Evolutionary conservation across 2,329 filamentous ascomycete species (phyloP).

Genomic region (Akanthomyces uredinophilus): DNA sequence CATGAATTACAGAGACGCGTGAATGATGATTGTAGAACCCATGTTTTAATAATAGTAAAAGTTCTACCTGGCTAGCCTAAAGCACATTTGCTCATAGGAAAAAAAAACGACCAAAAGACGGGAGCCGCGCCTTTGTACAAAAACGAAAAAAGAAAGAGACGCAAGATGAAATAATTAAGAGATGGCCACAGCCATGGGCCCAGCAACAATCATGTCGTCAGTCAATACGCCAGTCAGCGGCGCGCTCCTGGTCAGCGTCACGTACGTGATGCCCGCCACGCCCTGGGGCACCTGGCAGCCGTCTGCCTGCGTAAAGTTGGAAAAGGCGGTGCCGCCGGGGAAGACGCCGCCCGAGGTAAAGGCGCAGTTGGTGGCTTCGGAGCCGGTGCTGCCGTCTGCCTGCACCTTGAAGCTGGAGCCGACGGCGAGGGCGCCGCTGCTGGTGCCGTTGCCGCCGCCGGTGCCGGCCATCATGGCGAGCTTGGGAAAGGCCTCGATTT

Average conservation of each 20-base stretch:
- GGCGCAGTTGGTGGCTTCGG: slow-evolving; percentile 56
- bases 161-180: slow-evolving; percentile 30
- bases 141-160: neutral
- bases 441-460: neutral
- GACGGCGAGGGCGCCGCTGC: slow-evolving; percentile 38
- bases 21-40: neutral
- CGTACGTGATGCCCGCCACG: slow-evolving; percentile 60
- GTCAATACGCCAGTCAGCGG: slow-evolving; percentile 48
- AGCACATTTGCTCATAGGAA: neutral
- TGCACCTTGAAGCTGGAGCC: slow-evolving; percentile 2
- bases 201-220: slow-evolving; percentile 62
- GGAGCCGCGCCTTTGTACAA: neutral
- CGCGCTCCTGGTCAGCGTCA: slow-evolving; percentile 55
- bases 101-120: neutral
- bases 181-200: slow-evolving; percentile 53
- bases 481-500: slow-evolving; percentile 55
- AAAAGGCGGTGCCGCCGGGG: slow-evolving; percentile 56
- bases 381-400: slow-evolving; percentile 41
- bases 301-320: slow-evolving; percentile 44
- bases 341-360: slow-evolving; percentile 58
- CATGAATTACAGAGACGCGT: too few relatives aligned
- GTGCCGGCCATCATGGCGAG: slow-evolving; percentile 28
- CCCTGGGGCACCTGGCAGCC: slow-evolving; percentile 58
- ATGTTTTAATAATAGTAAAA: slow-evolving; percentile 5
- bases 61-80: neutral